Base-by-base conservation (phyloP, 2,329 filamentous ascomycete species). In the Stemphylium vesicarium region DNA sequence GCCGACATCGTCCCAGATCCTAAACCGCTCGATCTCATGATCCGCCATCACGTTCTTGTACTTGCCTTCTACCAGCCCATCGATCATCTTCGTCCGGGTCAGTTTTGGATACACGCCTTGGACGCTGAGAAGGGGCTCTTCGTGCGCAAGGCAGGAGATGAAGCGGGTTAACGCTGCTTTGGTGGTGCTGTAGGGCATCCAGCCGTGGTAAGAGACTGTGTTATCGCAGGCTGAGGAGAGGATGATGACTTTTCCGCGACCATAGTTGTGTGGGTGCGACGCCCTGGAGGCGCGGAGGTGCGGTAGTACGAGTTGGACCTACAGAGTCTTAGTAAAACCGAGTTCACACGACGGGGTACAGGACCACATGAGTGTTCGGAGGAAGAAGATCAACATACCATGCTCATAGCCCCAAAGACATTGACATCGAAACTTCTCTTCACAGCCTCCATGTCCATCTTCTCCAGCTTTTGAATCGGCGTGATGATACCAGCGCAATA, bases 81-180 rank as follows among this genome's bases (percentile, higher is more conserved):
- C 56, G 4, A 63, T 56, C 65, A 69, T 70, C 22, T 61, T 63
- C 8, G 67, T 69, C n/a, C 63, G 47, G n/a, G 65, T 69, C 15
- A 69, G 46, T 43, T 63, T 66, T 10, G 64, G 67, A 44, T 65
- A 69, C 31, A 70, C 65, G 9, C 64, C 65, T 40, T 69, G 64
- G 4, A 69, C 60, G 8, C 40, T 54, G 7, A 69, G 37, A 7
- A 59, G 54, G 2, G 59, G 56, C 45, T 69, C 65, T 48, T 70
- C 67, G 20, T 69, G 65, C 35, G 67, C 67, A 2, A 70, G 53
- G 42, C 61, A 59, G 2, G 61, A 50, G 36, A 69, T 56, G 42
- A 70, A 70, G 32, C 67, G 61, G 2, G 64, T 66, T 3, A 69
- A 37, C 4, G 65, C 64, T 2, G 67, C 67, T 60, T 70, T 70